Conservation (phyloP, 2,329 filamentous ascomycete species). For the Penicillium rolfsii region DNA sequence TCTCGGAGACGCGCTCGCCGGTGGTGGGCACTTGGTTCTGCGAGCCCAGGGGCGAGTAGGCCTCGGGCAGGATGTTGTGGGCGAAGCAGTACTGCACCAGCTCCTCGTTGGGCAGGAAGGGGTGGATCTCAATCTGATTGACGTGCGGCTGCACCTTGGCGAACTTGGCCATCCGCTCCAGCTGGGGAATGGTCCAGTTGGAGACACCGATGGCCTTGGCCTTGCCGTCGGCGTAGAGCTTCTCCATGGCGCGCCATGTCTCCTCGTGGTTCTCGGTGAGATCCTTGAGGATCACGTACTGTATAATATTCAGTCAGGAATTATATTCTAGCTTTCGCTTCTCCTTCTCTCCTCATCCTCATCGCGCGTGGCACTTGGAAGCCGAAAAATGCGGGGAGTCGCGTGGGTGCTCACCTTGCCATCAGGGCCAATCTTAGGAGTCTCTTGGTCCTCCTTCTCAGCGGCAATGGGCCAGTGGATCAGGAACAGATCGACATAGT, state of each 20-base stretch:
- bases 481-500: constrained; percentile 73
- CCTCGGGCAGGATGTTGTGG: constrained; percentile 46
- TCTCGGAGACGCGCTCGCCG: constrained; percentile 66
- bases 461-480: constrained; percentile 57
- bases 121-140: constrained; percentile 53
- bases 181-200: constrained; percentile 66
- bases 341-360: background rate
- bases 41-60: constrained; percentile 58
- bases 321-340: background rate
- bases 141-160: constrained; percentile 49
- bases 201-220: constrained; percentile 75
- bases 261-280: constrained; percentile 65
- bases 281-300: constrained; percentile 66
- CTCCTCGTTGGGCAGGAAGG: constrained; percentile 52
- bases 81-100: constrained; percentile 49
- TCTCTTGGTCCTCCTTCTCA: constrained; percentile 53
- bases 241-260: constrained; percentile 71
- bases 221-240: constrained; percentile 61
- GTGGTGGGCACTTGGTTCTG: constrained; percentile 71
- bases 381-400: background rate
- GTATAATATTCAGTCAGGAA: constrained; percentile 15
- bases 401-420: constrained; percentile 49
- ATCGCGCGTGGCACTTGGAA: background rate
- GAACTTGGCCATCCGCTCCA: constrained; percentile 51
- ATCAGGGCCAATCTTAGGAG: constrained; percentile 55